Evolutionary conservation across 805 yeast genomes (phyloP).

Genomic region (Lachancea lanzarotensis): DNA sequence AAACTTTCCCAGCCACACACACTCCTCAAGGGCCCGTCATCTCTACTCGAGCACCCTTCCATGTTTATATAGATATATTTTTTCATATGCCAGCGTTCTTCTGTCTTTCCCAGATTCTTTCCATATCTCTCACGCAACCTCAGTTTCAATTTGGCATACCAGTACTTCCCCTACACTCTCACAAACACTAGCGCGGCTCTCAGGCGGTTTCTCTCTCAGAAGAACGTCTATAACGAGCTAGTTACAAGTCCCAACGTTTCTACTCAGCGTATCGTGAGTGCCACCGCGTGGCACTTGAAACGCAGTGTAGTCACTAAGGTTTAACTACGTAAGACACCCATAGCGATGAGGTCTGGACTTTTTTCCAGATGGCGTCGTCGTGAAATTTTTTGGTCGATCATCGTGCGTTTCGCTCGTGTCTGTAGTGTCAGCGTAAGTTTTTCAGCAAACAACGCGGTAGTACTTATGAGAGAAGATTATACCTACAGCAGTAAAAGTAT

Average conservation of each 20-base stretch:
- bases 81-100: too few relatives aligned
- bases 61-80: too few relatives aligned
- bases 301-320: too few relatives aligned
- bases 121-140: too few relatives aligned
- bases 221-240: neutral
- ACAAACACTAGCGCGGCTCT: neutral
- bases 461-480: neutral
- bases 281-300: neutral
- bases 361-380: too few relatives aligned
- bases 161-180: neutral
- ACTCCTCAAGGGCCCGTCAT: too few relatives aligned
- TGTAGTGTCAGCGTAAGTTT: neutral
- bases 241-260: neutral
- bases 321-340: too few relatives aligned
- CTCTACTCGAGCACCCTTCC: too few relatives aligned
- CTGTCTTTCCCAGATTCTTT: too few relatives aligned
- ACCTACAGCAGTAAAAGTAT: neutral
- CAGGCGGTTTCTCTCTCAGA: neutral
- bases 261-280: neutral
- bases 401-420: too few relatives aligned
- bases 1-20: too few relatives aligned
- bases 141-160: slow-evolving; percentile 1
- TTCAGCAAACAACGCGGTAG: neutral
- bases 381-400: too few relatives aligned
- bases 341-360: neutral